A percentile compares a stretch with the other conserved stretches of the same genome.
These are phyloP conservation scores for Auxenochlorella protothecoides DNA, from an alignment of 139 green algal species.

Conservation along the genomic window DNA sequence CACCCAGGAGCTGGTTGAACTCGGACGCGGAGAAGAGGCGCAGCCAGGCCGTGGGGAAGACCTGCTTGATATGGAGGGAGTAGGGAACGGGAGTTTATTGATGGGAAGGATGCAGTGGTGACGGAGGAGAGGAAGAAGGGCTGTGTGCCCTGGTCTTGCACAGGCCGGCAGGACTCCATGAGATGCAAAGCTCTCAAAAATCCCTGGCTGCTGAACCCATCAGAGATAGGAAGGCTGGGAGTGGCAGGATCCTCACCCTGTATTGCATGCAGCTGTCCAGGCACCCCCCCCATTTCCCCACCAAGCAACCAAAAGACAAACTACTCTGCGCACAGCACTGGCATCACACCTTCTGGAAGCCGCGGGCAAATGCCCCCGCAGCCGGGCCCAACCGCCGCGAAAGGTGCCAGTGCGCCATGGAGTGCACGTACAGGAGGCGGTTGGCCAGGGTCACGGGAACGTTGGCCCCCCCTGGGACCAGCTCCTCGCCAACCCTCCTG, in stretches of 20 bases:
- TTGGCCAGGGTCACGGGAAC: conserved; percentile 59
- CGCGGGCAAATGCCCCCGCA: conserved; percentile 53
- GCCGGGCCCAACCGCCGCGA: conserved; percentile 48
- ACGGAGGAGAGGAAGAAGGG: too few species aligned
- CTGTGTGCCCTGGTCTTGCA: too few species aligned
- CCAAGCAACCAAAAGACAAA: too few species aligned
- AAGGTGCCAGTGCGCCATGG: conserved; percentile 75
- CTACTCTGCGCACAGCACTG: conserved; percentile 5
- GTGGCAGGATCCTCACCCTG: too few species aligned
- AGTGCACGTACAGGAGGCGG: conserved; percentile 62
- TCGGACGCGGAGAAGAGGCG: conserved; percentile 76
- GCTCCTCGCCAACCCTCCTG: conserved; percentile 35
- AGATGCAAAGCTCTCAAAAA: too few species aligned
- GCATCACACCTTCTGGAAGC: conserved; percentile 39
- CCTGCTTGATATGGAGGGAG: background rate
- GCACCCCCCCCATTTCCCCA: too few species aligned
- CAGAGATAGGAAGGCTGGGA: too few species aligned
- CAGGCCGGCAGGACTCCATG: too few species aligned
- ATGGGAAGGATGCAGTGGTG: too few species aligned
- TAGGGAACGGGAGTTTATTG: too few species aligned
- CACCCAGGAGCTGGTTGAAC: conserved; percentile 68
- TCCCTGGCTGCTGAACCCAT: too few species aligned
- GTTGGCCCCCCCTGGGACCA: conserved; percentile 47
- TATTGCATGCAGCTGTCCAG: too few species aligned
- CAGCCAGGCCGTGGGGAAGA: conserved; percentile 46